Evolutionary conservation across 2,329 filamentous ascomycete species (phyloP).

Genomic region (Amylocarpus encephaloides): DNA sequence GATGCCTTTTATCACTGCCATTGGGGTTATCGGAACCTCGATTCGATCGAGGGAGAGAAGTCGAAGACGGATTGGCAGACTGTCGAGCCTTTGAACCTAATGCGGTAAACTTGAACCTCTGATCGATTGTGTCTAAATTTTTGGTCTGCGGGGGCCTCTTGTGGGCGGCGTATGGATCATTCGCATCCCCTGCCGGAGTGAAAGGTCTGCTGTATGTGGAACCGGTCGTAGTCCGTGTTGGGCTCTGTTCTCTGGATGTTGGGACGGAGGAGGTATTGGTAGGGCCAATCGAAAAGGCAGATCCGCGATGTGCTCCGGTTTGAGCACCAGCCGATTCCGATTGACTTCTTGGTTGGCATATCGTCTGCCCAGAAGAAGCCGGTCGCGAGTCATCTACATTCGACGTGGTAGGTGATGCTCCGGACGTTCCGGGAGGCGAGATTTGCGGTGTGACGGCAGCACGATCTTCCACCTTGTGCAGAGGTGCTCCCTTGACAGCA

Average conservation of each 20-base stretch:
- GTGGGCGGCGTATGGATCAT: conserved; percentile 82
- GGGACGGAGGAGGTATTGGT: conserved; percentile 42
- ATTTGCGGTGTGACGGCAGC: conserved; percentile 62
- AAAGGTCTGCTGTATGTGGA: conserved; percentile 67
- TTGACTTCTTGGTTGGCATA: conserved; percentile 21
- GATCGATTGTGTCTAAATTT: conserved; percentile 63
- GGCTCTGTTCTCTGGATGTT: conserved; percentile 55
- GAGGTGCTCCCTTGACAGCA: conserved; percentile 31
- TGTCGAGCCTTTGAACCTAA: conserved; percentile 63
- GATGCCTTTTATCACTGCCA: conserved; percentile 46
- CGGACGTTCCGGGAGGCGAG: conserved; percentile 50
- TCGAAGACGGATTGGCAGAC: conserved; percentile 47
- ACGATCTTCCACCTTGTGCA: conserved; percentile 35
- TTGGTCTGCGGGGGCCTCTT: conserved; percentile 66
- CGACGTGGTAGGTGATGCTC: conserved; percentile 37
- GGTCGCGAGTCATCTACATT: conserved; percentile 28
- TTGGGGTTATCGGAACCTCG: conserved; percentile 33
- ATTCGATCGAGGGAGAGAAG: conserved; percentile 42
- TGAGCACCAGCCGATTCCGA: conserved; percentile 15
- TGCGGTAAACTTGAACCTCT: conserved; percentile 68
- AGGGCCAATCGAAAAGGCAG: conserved; percentile 30
- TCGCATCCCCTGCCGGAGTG: conserved; percentile 70
- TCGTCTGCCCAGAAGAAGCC: conserved; percentile 27
- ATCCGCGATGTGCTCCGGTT: conserved; percentile 18
- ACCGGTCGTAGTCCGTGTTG: conserved; percentile 55